Evolutionary conservation across 257 asterid genomes (phyloP), one percentile per base, ranked within the genome.

Genomic region (Solanum clarkiae): DNA sequence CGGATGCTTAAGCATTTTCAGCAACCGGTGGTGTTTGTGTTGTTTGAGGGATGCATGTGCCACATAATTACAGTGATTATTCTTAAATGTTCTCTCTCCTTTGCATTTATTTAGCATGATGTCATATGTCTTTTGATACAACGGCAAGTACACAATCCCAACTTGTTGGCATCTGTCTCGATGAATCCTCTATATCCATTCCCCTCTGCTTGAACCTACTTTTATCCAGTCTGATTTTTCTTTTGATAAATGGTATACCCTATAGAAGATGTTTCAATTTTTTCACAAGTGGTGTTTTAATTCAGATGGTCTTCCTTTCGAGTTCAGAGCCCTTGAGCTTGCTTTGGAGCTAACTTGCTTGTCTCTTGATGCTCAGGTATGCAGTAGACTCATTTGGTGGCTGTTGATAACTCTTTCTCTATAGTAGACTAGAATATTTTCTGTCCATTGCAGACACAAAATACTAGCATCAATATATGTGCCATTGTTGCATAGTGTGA

Each of bases 291-390:
- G 47, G 66, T 79, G 83, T 22, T 87, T 88, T 92, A 90, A 63
- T 92, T 88, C 92, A 97, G 99, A 97, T 87, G 93, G 94, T 89
- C 92, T 97, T 62, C 99, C 99, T 86, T 97, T 97, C 66, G 99
- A 97, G 91, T 95, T 97, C 91, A 92, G 91, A 87, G 98, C 99
- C 17, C 91, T 97, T 93, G 99, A 97, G 93, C 94, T 97, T 85
- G 99, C 98, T 86, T 88, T 97, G 92, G 99, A 97, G 87, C 91
- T 94, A 83, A 93, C 98, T 51, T 95, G 98, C 89, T 91, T 87
- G 88, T 95, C 99, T 83, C 98, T 95, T 54, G 99, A 97, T 89
- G 86, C 95, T 85, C 98, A 97, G 98, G 99, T 97, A 88, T 87
- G 91, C 75, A 68, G 84, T 65, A 86, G 56, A 79, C 81, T 83